Percentiles rank a stretch among this genome's conserved stretches.
phyloP scores from a whole-genome alignment of 1,139 yeast genomes.

The Debaryomyces fabryi region DNA sequence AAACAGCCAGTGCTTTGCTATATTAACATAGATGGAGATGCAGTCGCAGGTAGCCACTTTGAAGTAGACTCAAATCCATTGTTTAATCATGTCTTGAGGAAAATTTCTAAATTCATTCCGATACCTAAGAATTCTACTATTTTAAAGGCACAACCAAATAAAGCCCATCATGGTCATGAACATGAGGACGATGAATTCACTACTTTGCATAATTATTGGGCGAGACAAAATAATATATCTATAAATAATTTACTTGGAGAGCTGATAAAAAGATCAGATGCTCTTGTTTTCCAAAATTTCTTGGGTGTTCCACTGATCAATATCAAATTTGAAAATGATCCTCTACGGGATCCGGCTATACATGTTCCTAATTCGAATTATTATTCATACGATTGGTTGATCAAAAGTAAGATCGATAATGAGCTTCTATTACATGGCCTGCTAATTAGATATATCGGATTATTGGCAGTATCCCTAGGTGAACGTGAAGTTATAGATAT shows the following conservation, averaged over 20 bases:
- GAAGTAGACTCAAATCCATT: conserved; percentile 42
- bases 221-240: conserved; percentile 32
- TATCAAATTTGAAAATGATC: conserved; percentile 37
- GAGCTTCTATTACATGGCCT: conserved; percentile 38
- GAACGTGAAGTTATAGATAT: conserved; percentile 48
- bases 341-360: conserved; percentile 28
- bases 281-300: conserved; percentile 38
- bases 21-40: conserved; percentile 45
- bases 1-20: conserved; percentile 37
- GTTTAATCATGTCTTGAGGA: conserved; percentile 34
- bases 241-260: conserved; percentile 39
- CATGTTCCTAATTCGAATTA: conserved; percentile 43
- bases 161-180: conserved; percentile 15
- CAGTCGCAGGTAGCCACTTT: conserved; percentile 42
- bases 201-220: conserved; percentile 43
- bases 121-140: conserved; percentile 27
- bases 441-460: conserved; percentile 42
- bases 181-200: conserved; percentile 28
- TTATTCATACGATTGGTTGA: conserved; percentile 40
- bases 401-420: conserved; percentile 30
- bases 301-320: conserved; percentile 37
- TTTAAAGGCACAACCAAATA: conserved; percentile 13
- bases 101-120: conserved; percentile 38
- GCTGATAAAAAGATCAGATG: conserved; percentile 28
- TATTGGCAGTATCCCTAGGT: conserved; percentile 38